Percentiles rank a stretch among this genome's conserved stretches.
These are phyloP conservation scores for Seiridium unicorne DNA, from an alignment of 2,329 filamentous ascomycete species.

Conservation along the genomic window DNA sequence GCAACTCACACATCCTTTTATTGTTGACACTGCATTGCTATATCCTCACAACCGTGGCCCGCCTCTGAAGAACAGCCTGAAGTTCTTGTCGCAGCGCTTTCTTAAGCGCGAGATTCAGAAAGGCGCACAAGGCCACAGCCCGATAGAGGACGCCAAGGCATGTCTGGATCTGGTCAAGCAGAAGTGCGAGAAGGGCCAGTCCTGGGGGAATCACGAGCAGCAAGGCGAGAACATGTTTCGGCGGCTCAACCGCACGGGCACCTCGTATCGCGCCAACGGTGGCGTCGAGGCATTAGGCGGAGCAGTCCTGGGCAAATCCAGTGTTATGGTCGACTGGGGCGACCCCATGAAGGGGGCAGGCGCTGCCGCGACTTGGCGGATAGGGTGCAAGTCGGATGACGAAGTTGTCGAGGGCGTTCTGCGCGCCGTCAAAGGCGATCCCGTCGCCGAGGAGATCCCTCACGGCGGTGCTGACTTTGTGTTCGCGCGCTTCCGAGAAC, in stretches of 20 bases:
- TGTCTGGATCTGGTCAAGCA: slow-evolving; percentile 91
- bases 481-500: slow-evolving; percentile 64
- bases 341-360: slow-evolving; percentile 64
- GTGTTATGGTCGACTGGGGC: slow-evolving; percentile 87
- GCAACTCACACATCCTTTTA: slow-evolving; percentile 84
- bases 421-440: slow-evolving; percentile 58
- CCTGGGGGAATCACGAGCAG: slow-evolving; percentile 78
- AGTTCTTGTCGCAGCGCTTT: slow-evolving; percentile 85
- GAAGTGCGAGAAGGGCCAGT: slow-evolving; percentile 89
- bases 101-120: slow-evolving; percentile 86
- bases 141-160: slow-evolving; percentile 86
- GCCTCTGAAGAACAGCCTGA: slow-evolving; percentile 86
- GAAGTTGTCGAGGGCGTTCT: slow-evolving; percentile 55
- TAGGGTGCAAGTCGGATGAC: slow-evolving; percentile 59
- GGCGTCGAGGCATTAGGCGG: slow-evolving; percentile 57
- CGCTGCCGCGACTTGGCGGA: slow-evolving; percentile 52
- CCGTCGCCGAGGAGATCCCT: slow-evolving; percentile 54
- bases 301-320: slow-evolving; percentile 56
- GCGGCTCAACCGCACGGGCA: slow-evolving; percentile 66
- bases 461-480: slow-evolving; percentile 65
- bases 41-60: slow-evolving; percentile 89
- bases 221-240: slow-evolving; percentile 88
- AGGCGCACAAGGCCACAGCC: slow-evolving; percentile 76
- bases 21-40: slow-evolving; percentile 87
- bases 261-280: slow-evolving; percentile 60